A percentile compares a stretch with the other conserved stretches of the same genome.
Conservation (phyloP, 1,284 basidiomycete species). For the Cryptococcus amylolentus region DNA sequence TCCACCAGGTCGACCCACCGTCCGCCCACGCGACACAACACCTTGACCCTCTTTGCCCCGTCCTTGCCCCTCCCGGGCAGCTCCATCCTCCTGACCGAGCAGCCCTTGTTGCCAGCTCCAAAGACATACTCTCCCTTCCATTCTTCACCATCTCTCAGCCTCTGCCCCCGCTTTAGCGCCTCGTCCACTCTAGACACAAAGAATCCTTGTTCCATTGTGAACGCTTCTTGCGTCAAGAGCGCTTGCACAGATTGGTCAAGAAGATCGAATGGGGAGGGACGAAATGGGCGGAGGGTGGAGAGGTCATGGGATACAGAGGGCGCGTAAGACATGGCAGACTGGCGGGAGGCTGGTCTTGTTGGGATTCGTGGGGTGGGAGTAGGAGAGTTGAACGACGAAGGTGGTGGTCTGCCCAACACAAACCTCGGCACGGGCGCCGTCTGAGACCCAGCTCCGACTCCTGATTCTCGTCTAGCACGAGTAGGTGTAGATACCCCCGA, state of each 20-base stretch:
- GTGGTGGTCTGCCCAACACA: constrained; percentile 19
- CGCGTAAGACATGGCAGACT: constrained; percentile 22
- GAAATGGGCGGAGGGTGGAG: constrained; percentile 24
- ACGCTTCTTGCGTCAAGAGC: constrained; percentile 26
- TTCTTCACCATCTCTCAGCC: constrained; percentile 32
- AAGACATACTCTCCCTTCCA: constrained; percentile 49
- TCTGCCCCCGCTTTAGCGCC: constrained; percentile 39
- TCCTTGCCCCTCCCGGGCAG: constrained; percentile 12
- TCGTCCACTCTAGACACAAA: constrained; percentile 35
- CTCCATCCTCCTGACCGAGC: constrained; percentile 36
- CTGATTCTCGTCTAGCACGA: constrained; percentile 3
- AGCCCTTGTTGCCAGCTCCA: constrained; percentile 31
- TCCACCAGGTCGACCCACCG: constrained; percentile 32
- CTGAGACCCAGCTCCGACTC: constrained; percentile 2
- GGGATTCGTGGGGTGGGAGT: constrained; percentile 14
- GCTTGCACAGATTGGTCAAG: constrained; percentile 37
- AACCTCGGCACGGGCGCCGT: constrained; percentile 7
- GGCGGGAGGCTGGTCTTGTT: constrained; percentile 26
- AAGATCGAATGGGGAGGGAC: constrained; percentile 39
- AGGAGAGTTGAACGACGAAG: constrained; percentile 38
- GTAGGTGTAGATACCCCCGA: constrained; percentile 1
- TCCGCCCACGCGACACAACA: constrained; percentile 35
- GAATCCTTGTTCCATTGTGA: constrained; percentile 15
- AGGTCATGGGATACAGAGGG: constrained; percentile 2
- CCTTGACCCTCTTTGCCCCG: constrained; percentile 26